Evolutionary conservation across 1,284 basidiomycete species (phyloP), one percentile per base, ranked within the genome.

Genomic region (Ceratobasidium sp.): DNA sequence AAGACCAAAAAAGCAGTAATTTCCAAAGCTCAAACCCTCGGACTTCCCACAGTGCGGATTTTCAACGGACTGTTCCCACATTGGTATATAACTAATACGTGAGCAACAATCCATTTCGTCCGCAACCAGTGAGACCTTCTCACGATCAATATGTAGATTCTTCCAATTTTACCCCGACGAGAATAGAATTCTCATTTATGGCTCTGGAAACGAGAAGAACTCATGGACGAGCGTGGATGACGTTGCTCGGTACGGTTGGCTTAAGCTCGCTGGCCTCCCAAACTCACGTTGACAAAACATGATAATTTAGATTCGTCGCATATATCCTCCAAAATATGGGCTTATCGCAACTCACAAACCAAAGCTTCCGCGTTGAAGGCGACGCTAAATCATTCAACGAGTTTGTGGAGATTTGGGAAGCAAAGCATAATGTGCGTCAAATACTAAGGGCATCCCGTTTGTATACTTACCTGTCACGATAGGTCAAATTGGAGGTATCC

Each of bases 381-480:
- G 73, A 74, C 21, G 41, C 43, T 1, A 74, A 71, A 50, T 74
- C 73, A 30, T 71, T 70, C n/a, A 74, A 74, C 66, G 58, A 74
- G 50, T 62, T 74, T 57, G 73, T 70, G 8, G 21, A 30, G 14
- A 26, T 74, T 30, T 74, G 67, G 52, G 66, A 74, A n/a, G 35
- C 32, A 18, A 71, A 70, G 38, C 54, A 74, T 30, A 71, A 59
- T 30, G 67, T 61, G 50, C 28, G 41, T 49, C 43, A n/a, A 18
- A 9, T 16, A 16, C 30, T 13, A 18, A 38, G 9, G 2, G 2
- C 13, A 14, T 2, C 38, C 16, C 21, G 14, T 9, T 14, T 43
- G 26, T 49, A 8, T 9, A 57, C 30, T 43, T 21, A 58, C 26
- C n/a, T 26, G 14, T 6, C 16, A 49, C 14, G 30, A 11, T 32